Evolutionary conservation across 2,329 filamentous ascomycete genomes (phyloP).

Genomic region (Colletotrichum sp.): DNA sequence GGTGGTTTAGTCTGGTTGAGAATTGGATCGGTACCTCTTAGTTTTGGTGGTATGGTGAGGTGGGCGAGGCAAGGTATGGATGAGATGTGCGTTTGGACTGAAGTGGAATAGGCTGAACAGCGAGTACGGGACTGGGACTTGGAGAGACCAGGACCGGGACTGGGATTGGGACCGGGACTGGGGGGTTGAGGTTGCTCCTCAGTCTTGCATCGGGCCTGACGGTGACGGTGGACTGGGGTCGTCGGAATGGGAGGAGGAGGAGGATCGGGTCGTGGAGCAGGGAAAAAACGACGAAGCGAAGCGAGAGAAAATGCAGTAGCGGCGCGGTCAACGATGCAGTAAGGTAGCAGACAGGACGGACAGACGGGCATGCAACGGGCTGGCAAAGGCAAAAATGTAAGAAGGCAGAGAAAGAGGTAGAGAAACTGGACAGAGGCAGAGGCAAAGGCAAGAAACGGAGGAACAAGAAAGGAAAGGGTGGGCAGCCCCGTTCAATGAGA

Average conservation of each 20-base stretch:
- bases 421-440: not conserved
- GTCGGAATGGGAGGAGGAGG: not conserved
- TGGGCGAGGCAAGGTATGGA: not conserved
- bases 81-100: slow-evolving; percentile 14
- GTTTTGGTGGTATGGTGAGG: not conserved
- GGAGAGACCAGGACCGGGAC: not conserved
- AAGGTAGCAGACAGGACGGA: not conserved
- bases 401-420: not conserved
- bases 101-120: not conserved
- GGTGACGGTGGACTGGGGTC: not conserved
- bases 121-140: not conserved
- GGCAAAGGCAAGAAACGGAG: not conserved
- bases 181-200: not conserved
- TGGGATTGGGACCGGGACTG: not conserved
- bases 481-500: slow-evolving; percentile 4
- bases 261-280: not conserved
- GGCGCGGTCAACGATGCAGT: not conserved
- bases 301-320: not conserved
- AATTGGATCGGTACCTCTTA: not conserved
- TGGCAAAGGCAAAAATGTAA: not conserved
- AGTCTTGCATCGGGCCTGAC: slow-evolving; percentile 2
- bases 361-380: not conserved
- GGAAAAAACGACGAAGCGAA: not conserved
- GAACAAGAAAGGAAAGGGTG: slow-evolving; percentile 17
- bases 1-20: not conserved